Evolutionary conservation across 108 stramenopile species (phyloP).

Genomic region (Conticribra weissflogii): DNA sequence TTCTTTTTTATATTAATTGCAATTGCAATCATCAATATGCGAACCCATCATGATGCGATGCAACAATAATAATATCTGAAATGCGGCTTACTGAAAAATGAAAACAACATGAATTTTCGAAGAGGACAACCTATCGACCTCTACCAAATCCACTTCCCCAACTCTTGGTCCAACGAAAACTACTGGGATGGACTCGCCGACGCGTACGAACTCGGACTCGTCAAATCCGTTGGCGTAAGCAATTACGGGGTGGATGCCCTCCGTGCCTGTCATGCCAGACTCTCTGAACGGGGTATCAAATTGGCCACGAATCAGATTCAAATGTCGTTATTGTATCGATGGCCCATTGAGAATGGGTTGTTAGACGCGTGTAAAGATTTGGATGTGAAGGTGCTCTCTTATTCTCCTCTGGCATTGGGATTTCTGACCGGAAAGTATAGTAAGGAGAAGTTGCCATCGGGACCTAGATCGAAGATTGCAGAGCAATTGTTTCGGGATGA

Average conservation of each 20-base stretch:
- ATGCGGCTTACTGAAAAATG: not conserved
- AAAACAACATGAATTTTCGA: not conserved
- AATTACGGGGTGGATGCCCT: slow-evolving; percentile 78
- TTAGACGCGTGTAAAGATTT: slow-evolving; percentile 68
- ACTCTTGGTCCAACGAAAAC: slow-evolving; percentile 64
- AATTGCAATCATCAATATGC: too few relatives aligned
- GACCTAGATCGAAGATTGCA: slow-evolving; percentile 62
- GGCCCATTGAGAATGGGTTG: slow-evolving; percentile 66
- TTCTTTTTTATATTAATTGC: too few relatives aligned
- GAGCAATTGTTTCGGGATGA: slow-evolving; percentile 46
- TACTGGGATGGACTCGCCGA: slow-evolving; percentile 83
- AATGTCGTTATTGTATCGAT: slow-evolving; percentile 60
- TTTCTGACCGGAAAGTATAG: slow-evolving; percentile 72
- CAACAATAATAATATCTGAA: not conserved
- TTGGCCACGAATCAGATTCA: slow-evolving; percentile 78
- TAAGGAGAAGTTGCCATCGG: slow-evolving; percentile 30
- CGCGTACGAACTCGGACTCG: slow-evolving; percentile 66
- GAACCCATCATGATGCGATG: too few relatives aligned
- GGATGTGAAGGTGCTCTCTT: slow-evolving; percentile 64
- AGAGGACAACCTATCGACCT: slow-evolving; percentile 69
- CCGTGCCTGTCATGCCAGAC: slow-evolving; percentile 59
- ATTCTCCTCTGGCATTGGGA: slow-evolving; percentile 75
- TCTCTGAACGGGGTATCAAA: slow-evolving; percentile 63
- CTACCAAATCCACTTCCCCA: slow-evolving; percentile 89
- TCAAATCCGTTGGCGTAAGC: slow-evolving; percentile 69